Conservation (phyloP, 2,329 filamentous ascomycete genomes). For the Thielaviopsis musarum region DNA sequence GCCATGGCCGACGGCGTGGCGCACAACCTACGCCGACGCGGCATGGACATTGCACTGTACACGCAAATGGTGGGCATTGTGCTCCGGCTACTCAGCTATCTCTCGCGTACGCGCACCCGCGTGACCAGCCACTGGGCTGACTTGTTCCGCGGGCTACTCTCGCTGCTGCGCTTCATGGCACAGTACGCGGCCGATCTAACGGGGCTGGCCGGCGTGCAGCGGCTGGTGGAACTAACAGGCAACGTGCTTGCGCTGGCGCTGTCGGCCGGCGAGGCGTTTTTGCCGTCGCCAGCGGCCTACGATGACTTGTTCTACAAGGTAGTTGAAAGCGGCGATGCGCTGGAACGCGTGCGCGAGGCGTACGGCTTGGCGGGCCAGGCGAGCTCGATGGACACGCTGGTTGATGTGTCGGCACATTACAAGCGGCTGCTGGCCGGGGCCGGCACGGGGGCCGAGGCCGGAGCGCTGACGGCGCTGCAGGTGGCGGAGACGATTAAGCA, state of each 20-base stretch:
- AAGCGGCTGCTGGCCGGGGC: slow-evolving; percentile 57
- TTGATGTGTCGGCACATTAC: slow-evolving; percentile 74
- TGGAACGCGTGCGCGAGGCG: slow-evolving; percentile 65
- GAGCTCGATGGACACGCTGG: slow-evolving; percentile 67
- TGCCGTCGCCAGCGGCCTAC: slow-evolving; percentile 74
- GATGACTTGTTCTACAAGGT: slow-evolving; percentile 98
- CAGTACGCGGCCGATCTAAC: slow-evolving; percentile 70
- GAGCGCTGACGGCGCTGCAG: slow-evolving; percentile 54
- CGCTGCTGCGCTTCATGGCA: slow-evolving; percentile 76
- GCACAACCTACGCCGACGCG: slow-evolving; percentile 66
- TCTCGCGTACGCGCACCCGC: slow-evolving; percentile 67
- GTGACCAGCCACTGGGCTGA: slow-evolving; percentile 82
- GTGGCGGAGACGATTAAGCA: slow-evolving; percentile 88
- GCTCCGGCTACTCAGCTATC: slow-evolving; percentile 65
- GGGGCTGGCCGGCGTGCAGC: slow-evolving; percentile 48
- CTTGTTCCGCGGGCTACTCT: slow-evolving; percentile 76
- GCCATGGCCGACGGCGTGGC: slow-evolving; percentile 81
- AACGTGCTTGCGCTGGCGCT: slow-evolving; percentile 73
- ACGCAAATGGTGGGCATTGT: slow-evolving; percentile 67
- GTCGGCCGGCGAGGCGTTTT: slow-evolving; percentile 74
- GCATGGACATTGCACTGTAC: slow-evolving; percentile 74
- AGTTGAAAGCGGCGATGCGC: slow-evolving; percentile 72
- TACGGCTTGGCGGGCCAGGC: slow-evolving; percentile 46
- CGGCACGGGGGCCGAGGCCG: slow-evolving; percentile 17
- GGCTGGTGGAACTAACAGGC: slow-evolving; percentile 59